These are phyloP conservation scores for Colletotrichum scovillei DNA, from an alignment of 2,329 filamentous ascomycete species.

Conservation along the genomic window DNA sequence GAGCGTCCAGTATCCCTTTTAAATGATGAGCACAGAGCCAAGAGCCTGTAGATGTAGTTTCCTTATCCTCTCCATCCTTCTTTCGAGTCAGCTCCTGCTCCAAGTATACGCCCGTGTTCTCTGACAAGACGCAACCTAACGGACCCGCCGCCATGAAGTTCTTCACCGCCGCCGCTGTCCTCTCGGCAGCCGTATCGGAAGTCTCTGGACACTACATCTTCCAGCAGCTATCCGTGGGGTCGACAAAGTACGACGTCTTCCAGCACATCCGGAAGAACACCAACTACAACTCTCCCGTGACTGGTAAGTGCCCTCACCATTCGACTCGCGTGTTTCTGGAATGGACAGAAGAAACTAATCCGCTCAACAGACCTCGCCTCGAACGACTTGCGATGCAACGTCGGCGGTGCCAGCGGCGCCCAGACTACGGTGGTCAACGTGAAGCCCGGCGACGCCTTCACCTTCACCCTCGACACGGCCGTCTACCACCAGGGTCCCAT, in stretches of 20 bases:
- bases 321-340: too few relatives aligned
- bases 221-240: slow-evolving; percentile 42
- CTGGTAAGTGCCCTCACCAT: slow-evolving; percentile 31
- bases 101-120: neutral
- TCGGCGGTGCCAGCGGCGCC: slow-evolving; percentile 45
- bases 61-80: neutral
- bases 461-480: slow-evolving; percentile 50
- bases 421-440: slow-evolving; percentile 46
- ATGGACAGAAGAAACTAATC: neutral
- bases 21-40: neutral
- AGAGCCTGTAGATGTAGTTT: neutral
- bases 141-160: slow-evolving; percentile 21
- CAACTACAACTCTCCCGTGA: slow-evolving; percentile 51
- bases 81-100: neutral
- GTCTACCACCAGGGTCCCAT: slow-evolving; percentile 54
- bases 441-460: slow-evolving; percentile 48
- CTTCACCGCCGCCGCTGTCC: slow-evolving; percentile 9
- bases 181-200: slow-evolving; percentile 19
- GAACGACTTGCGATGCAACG: slow-evolving; percentile 52
- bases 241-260: slow-evolving; percentile 41
- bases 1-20: neutral
- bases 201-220: slow-evolving; percentile 45
- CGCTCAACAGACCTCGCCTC: slow-evolving; percentile 46
- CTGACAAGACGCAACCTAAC: neutral
- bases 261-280: slow-evolving; percentile 50